These are phyloP conservation scores for Sanghuangporus weigelae DNA, from an alignment of 1,284 basidiomycete species.

Conservation along the genomic window DNA sequence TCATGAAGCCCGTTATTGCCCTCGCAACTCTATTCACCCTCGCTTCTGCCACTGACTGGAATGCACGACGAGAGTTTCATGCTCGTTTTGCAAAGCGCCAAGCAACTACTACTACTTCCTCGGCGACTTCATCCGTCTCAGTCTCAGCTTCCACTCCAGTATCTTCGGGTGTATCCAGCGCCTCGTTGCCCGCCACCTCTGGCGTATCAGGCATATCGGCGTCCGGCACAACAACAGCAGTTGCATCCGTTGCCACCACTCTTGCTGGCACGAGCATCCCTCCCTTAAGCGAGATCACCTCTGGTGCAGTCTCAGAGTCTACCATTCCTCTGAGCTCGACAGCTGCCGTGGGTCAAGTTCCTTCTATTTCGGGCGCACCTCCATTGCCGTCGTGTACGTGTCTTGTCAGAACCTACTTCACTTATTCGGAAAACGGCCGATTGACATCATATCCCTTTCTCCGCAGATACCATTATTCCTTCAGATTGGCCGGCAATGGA, in stretches of 20 bases:
- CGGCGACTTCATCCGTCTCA: slow-evolving; percentile 26
- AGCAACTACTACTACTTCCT: slow-evolving; percentile 21
- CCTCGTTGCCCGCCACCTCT: neutral
- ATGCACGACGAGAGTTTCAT: slow-evolving; percentile 21
- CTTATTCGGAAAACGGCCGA: neutral
- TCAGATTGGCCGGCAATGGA: slow-evolving; percentile 68
- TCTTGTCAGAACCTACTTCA: neutral
- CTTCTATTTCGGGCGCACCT: slow-evolving; percentile 60
- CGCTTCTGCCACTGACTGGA: slow-evolving; percentile 31
- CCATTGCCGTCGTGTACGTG: slow-evolving; percentile 56
- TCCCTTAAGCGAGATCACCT: slow-evolving; percentile 57
- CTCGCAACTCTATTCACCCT: slow-evolving; percentile 40
- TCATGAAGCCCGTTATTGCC: slow-evolving; percentile 38
- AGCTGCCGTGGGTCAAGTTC: slow-evolving; percentile 51
- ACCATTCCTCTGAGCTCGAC: slow-evolving; percentile 48
- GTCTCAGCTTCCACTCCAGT: slow-evolving; percentile 21
- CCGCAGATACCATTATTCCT: slow-evolving; percentile 43
- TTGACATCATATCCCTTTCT: slow-evolving; percentile 3
- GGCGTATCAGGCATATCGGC: neutral
- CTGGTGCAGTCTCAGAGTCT: slow-evolving; percentile 52
- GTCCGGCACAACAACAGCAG: slow-evolving; percentile 2
- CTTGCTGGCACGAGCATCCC: slow-evolving; percentile 33
- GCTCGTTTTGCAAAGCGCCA: slow-evolving; percentile 20
- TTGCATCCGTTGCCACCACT: slow-evolving; percentile 14
- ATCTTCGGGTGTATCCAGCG: slow-evolving; percentile 24